Evolutionary conservation across 768 basidiomycete genomes (phyloP), one percentile per base, ranked within the genome.

Genomic region (Trametes cinnabarina): DNA sequence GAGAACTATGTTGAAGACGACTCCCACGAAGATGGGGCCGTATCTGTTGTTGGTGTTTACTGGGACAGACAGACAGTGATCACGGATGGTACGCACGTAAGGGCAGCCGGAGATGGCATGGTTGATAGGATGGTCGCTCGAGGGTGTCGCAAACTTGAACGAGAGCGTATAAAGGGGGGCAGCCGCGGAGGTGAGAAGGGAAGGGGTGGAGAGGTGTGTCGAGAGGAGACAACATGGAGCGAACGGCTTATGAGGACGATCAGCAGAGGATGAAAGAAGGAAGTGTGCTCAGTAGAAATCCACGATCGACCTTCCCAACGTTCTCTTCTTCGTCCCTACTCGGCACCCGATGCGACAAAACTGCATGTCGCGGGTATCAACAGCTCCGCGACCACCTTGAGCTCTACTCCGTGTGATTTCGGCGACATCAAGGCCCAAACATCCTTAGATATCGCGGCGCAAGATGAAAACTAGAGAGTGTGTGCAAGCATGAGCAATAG

Each of bases 21-120:
- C 72, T n/a, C 79, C 80, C 42, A 82, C 74, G 61, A 81, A 72
- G 68, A 81, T 78, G 12, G 78, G 78, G 25, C 79, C 78, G 64
- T 79, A 78, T 4, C 81, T 82, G 46, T n/a, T n/a, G n/a, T n/a
- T n/a, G n/a, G n/a, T n/a, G n/a, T n/a, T n/a, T n/a, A n/a, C n/a
- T n/a, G n/a, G n/a, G n/a, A n/a, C n/a, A n/a, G n/a, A n/a, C n/a
- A n/a, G n/a, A n/a, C n/a, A n/a, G n/a, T n/a, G n/a, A n/a, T n/a
- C n/a, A n/a, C n/a, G n/a, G n/a, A n/a, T n/a, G 10, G n/a, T 7
- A 60, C 55, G 32, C 37, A 60, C 62, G 62, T 63, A 19, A 52
- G 4, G 41, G 51, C 58, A 7, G 62, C 62, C 42, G 54, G 47
- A 22, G 58, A 60, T 11, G 58, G 47, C 62, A 63, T 63, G 55